Conservation (phyloP, 768 basidiomycete genomes). For the Mycena polygramma region DNA sequence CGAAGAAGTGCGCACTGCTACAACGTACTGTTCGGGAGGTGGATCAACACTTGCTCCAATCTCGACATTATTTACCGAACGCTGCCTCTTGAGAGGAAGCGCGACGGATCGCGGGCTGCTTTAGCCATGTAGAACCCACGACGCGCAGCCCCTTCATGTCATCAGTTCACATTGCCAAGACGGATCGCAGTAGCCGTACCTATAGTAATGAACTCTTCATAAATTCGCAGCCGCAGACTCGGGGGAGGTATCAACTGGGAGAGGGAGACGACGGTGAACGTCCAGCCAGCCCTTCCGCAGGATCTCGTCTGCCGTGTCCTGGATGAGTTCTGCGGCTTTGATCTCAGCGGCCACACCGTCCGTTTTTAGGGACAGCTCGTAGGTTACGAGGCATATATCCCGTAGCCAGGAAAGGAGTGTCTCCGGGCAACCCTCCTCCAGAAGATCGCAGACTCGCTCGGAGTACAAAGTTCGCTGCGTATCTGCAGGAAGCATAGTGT, state of each 20-base stretch:
- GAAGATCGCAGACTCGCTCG: constrained; percentile 19
- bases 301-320: constrained; percentile 28
- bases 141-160: neutral
- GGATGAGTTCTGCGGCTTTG: constrained; percentile 25
- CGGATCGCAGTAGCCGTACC: too few relatives aligned
- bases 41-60: too few relatives aligned
- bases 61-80: too few relatives aligned
- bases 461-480: constrained; percentile 10
- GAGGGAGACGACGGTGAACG: constrained; percentile 16
- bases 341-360: constrained; percentile 16
- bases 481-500: constrained; percentile 32
- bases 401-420: constrained; percentile 25
- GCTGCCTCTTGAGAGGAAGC: too few relatives aligned
- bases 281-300: constrained; percentile 22
- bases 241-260: neutral
- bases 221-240: neutral
- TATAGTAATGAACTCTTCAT: neutral
- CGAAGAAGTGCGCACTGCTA: too few relatives aligned
- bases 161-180: neutral
- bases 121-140: too few relatives aligned
- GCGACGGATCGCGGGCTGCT: too few relatives aligned
- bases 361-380: constrained; percentile 14
- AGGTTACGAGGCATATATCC: constrained; percentile 16
- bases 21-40: too few relatives aligned
- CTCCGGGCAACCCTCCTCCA: constrained; percentile 30